These are phyloP conservation scores for Tardiomyces digboiensis DNA, from an alignment of 1,139 yeast species.

Conservation along the genomic window DNA sequence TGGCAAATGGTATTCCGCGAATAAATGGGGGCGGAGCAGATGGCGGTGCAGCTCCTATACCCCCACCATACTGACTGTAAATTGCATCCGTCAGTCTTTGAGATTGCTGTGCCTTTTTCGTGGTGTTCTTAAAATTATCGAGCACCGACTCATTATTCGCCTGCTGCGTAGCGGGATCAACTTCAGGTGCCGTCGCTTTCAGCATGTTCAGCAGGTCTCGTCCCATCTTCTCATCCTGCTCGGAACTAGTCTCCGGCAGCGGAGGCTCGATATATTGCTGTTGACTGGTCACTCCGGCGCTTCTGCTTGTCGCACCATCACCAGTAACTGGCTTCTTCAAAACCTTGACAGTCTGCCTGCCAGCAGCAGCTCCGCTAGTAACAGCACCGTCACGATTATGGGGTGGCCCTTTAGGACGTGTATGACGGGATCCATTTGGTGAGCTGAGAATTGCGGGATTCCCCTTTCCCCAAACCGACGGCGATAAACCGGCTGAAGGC, in stretches of 20 bases:
- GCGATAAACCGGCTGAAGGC: not conserved
- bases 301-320: not conserved
- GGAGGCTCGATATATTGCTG: no score
- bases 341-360: conserved; percentile 3
- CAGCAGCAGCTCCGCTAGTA: conserved; percentile 5
- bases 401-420: conserved; percentile 2
- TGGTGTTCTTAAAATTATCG: conserved; percentile 32
- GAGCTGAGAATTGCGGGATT: not conserved
- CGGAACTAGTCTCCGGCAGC: no score
- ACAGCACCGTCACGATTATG: conserved; percentile 4
- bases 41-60: conserved; percentile 27
- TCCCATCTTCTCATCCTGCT: conserved; percentile 13
- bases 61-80: conserved; percentile 15
- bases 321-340: not conserved
- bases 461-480: not conserved
- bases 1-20: conserved; percentile 10
- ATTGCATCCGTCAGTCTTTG: conserved; percentile 41
- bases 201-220: conserved; percentile 34
- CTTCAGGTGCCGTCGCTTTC: conserved; percentile 21
- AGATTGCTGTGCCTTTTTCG: conserved; percentile 15
- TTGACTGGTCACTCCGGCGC: not conserved
- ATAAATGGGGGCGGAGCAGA: conserved; percentile 17
- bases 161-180: conserved; percentile 9
- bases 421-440: no score
- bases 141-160: conserved; percentile 22